phyloP scores from a whole-genome alignment of 1,284 basidiomycete genomes.

The Termitomyces sp. region DNA sequence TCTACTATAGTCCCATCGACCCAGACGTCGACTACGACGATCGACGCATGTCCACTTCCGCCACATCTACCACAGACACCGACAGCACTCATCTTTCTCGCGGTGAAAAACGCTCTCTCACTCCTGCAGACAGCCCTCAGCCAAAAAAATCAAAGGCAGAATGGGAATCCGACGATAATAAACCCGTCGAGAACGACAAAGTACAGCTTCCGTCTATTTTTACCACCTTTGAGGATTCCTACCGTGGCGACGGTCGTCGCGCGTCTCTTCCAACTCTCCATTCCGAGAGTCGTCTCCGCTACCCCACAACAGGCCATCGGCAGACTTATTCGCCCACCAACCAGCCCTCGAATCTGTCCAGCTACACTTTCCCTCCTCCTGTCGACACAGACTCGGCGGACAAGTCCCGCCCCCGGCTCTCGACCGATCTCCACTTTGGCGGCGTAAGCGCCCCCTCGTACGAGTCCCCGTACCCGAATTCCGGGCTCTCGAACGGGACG shows the following conservation, averaged over 20 bases:
- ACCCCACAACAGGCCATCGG: constrained; percentile 41
- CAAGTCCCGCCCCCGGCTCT: constrained; percentile 40
- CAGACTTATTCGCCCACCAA: constrained; percentile 39
- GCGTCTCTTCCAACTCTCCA: constrained; percentile 58
- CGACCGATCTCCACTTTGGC: constrained; percentile 38
- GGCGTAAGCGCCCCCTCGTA: constrained; percentile 36
- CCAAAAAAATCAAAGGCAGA: constrained; percentile 40
- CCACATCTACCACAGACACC: constrained; percentile 55
- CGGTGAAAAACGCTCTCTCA: constrained; percentile 51
- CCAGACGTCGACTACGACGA: constrained; percentile 44
- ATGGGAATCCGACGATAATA: no score
- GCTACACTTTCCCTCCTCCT: constrained; percentile 64
- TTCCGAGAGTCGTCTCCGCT: constrained; percentile 49
- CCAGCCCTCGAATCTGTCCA: constrained; percentile 40
- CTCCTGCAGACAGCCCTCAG: constrained; percentile 49
- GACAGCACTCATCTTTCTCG: constrained; percentile 56
- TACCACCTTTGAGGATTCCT: constrained; percentile 59
- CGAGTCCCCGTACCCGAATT: constrained; percentile 40
- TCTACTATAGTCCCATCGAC: constrained; percentile 42
- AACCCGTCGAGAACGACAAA: constrained; percentile 35
- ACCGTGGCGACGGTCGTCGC: constrained; percentile 52
- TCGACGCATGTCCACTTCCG: constrained; percentile 60
- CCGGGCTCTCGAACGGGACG: constrained; percentile 40
- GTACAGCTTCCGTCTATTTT: constrained; percentile 72
- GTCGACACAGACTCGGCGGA: constrained; percentile 29